Base-by-base conservation (phyloP, 805 yeast genomes). In the Candida tallmaniae region DNA sequence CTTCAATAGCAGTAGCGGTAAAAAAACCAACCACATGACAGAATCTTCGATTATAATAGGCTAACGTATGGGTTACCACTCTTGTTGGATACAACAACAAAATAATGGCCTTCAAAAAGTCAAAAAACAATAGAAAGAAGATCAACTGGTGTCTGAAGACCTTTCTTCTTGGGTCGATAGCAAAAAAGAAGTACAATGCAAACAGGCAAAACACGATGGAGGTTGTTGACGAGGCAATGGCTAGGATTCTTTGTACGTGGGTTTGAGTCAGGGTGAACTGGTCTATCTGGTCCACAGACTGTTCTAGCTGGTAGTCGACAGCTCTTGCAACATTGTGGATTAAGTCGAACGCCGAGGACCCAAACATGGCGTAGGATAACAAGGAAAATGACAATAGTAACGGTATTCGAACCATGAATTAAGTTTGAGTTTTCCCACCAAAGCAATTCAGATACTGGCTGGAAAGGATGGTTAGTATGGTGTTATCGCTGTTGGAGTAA, bases 1-100 rank as follows among this genome's bases (percentile, higher is more conserved):
- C 95, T 56, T 85, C 94, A 10, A 83, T 81, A 15, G 86, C 71
- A 25, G 79, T 68, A 3, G 89, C 84, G 1, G 95, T 83, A 56
- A 85, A 78, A 66, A 83, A 87, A 2, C 95, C 96, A 23, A 82
- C 70, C 4, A 77, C 74, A 49, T 79, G 76, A 47, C 80, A 75
- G 50, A 82, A 76, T 20, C 54, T 56, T 25, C 64, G 58, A 44
- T 65, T 66, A 35, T 66, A 70, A 51, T 75, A 77, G 6, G 76
- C 59, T 7, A 58, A 41, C 16, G 54, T 48, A 25, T 62, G 62
- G 6, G 68, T 51, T 16, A 75, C 50, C 3, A 78, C 74, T 26
- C 83, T 58, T 0, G 79, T 54, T 0, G 95, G 94, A 51, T 78
- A 87, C 25, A 85, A 62, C 38, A 86, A 52, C 27, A 86, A 68